A percentile compares a stretch with the other conserved stretches of the same genome.
phyloP scores from a whole-genome alignment of 1,284 basidiomycete species.

The Lignosus rhinocerotis region DNA sequence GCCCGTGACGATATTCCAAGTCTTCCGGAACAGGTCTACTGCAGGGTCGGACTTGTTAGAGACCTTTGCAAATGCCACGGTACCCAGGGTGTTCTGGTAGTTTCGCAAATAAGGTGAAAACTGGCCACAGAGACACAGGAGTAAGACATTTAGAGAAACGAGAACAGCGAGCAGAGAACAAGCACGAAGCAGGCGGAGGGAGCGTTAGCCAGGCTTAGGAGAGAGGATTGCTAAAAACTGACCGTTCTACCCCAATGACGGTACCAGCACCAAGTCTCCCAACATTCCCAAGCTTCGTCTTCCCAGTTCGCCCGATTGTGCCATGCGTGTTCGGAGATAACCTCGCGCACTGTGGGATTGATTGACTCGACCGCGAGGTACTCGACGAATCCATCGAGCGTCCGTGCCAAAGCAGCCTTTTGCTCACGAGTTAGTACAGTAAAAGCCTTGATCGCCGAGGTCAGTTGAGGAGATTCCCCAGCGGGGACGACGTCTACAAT shows the following conservation, averaged over 20 bases:
- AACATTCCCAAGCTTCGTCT: conserved; percentile 71
- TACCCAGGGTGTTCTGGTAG: conserved; percentile 64
- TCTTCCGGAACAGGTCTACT: conserved; percentile 57
- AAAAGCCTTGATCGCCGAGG: conserved; percentile 71
- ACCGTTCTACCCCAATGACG: conserved; percentile 81
- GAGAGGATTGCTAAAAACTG: conserved; percentile 27
- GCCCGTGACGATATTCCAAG: conserved; percentile 70
- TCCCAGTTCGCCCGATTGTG: conserved; percentile 68
- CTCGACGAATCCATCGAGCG: conserved; percentile 72
- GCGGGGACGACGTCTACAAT: conserved; percentile 47
- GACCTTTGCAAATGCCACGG: conserved; percentile 63
- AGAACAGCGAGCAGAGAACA: neutral
- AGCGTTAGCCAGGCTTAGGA: neutral
- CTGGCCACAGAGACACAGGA: conserved; percentile 37
- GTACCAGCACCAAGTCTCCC: conserved; percentile 89
- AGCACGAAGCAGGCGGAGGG: neutral
- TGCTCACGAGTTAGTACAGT: conserved; percentile 72
- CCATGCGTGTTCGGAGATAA: conserved; percentile 66
- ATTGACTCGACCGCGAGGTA: conserved; percentile 50
- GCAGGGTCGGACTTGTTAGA: conserved; percentile 57
- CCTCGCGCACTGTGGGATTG: conserved; percentile 47
- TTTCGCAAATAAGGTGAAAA: conserved; percentile 75
- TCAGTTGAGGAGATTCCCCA: conserved; percentile 64
- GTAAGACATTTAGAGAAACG: neutral
- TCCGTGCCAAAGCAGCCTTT: conserved; percentile 63